These are phyloP conservation scores for Epithemia pelagica DNA, from an alignment of 108 stramenopile genomes.

Conservation along the genomic window DNA sequence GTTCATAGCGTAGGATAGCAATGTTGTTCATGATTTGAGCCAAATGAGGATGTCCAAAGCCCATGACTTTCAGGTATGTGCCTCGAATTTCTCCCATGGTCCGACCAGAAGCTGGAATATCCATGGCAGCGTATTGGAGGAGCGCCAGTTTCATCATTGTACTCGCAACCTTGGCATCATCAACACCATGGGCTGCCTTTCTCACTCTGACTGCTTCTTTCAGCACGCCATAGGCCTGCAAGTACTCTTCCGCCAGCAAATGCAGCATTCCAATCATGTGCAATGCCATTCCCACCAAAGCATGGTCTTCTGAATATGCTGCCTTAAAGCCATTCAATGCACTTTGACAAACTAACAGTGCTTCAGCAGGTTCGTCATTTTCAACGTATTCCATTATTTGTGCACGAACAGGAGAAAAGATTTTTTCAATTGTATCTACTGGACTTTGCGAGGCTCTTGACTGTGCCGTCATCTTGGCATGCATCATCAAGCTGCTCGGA, in stretches of 20 bases:
- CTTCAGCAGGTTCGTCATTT: not conserved
- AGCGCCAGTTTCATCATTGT: not conserved
- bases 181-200: not conserved
- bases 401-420: constrained; percentile 3
- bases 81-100: not conserved
- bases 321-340: not conserved
- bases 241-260: constrained; percentile 1
- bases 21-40: constrained; percentile 19
- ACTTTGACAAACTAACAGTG: not conserved
- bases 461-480: not conserved
- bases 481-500: not conserved
- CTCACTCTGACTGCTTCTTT: constrained; percentile 7
- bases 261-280: constrained; percentile 6
- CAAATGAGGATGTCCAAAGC: constrained; percentile 20
- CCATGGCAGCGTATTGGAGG: not conserved
- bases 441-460: not conserved
- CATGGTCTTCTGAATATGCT: constrained; percentile 1
- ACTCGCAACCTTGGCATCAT: constrained; percentile 4
- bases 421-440: not conserved
- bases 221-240: not conserved
- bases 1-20: constrained; percentile 10
- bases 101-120: not conserved
- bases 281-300: constrained; percentile 4
- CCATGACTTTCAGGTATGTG: constrained; percentile 2
- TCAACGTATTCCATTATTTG: not conserved